Evolutionary conservation across 208 protist species (phyloP).

Genomic region (Wallacemonas rigidus): DNA sequence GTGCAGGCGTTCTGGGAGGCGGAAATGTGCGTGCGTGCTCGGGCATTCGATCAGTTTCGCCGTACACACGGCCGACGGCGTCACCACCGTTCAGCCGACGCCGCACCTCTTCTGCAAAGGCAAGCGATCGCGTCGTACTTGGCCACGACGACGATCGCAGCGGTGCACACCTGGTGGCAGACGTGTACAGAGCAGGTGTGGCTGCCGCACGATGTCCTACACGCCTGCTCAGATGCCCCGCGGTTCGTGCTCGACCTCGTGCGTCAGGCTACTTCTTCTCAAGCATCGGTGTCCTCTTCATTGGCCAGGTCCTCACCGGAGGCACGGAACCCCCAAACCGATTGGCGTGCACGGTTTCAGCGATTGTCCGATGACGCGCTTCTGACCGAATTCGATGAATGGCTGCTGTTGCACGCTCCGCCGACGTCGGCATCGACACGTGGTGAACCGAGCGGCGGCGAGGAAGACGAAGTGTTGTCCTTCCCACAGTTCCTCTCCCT

Average conservation of each 20-base stretch:
- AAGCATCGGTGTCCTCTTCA: not conserved
- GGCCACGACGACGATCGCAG: not conserved
- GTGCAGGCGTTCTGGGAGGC: not conserved
- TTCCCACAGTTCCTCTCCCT: constrained; percentile 54
- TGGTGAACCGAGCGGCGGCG: not conserved
- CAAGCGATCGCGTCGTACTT: not conserved
- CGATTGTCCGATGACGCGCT: constrained; percentile 33
- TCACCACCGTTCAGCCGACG: not conserved
- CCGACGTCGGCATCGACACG: constrained; percentile 7
- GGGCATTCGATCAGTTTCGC: not conserved
- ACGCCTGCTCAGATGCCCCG: not conserved
- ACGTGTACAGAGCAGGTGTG: not conserved
- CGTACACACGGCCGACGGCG: not conserved
- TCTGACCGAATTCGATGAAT: constrained; percentile 39
- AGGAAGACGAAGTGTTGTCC: constrained; percentile 31
- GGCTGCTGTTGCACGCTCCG: constrained; percentile 29
- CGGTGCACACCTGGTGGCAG: constrained; percentile 4
- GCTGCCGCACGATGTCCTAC: constrained; percentile 3
- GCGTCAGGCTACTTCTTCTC: not conserved
- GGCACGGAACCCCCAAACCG: not conserved
- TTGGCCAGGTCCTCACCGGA: not conserved
- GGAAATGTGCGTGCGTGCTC: not conserved
- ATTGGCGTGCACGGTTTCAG: constrained; percentile 1
- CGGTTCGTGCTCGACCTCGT: not conserved
- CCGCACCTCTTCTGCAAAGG: no score